A percentile compares a stretch with the other conserved stretches of the same genome.
Evolutionary conservation across 78 protist species (phyloP).

Genomic region (Dictyostelium discoideum): DNA sequence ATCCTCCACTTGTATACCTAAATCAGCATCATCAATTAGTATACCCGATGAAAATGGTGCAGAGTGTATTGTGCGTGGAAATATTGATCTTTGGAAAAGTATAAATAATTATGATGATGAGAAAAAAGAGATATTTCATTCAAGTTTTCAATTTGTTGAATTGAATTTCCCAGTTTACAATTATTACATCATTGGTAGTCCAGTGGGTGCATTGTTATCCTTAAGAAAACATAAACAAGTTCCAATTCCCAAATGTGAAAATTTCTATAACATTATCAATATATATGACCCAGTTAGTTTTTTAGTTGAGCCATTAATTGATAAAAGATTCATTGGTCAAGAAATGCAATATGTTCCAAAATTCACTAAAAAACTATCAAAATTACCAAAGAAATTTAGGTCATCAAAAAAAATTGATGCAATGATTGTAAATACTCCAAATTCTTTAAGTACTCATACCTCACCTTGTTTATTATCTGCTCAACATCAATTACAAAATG

Average conservation of each 20-base stretch:
- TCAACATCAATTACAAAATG: constrained; percentile 3
- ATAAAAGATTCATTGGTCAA: constrained; percentile 4
- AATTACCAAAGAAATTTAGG: constrained; percentile 30
- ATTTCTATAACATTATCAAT: constrained; percentile 37
- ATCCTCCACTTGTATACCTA: neutral
- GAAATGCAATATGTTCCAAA: neutral
- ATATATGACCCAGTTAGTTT: constrained; percentile 50
- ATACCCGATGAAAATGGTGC: neutral
- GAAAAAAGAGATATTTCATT: neutral
- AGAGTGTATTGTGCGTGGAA: neutral
- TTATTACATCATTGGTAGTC: constrained; percentile 40
- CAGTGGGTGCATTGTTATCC: constrained; percentile 32
- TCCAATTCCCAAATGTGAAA: constrained; percentile 42
- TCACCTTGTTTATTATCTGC: constrained; percentile 16
- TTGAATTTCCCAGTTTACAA: constrained; percentile 48
- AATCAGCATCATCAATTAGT: neutral
- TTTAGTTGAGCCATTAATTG: constrained; percentile 63
- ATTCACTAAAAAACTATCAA: neutral
- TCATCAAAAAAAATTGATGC: neutral
- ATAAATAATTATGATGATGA: neutral
- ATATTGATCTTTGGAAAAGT: constrained; percentile 36
- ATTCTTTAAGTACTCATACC: neutral
- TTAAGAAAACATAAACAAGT: constrained; percentile 32
- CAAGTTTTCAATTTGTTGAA: constrained; percentile 2
- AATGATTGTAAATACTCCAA: neutral